phyloP scores from a whole-genome alignment of 495 filamentous ascomycete genomes.

The Aspergillus leporis region DNA sequence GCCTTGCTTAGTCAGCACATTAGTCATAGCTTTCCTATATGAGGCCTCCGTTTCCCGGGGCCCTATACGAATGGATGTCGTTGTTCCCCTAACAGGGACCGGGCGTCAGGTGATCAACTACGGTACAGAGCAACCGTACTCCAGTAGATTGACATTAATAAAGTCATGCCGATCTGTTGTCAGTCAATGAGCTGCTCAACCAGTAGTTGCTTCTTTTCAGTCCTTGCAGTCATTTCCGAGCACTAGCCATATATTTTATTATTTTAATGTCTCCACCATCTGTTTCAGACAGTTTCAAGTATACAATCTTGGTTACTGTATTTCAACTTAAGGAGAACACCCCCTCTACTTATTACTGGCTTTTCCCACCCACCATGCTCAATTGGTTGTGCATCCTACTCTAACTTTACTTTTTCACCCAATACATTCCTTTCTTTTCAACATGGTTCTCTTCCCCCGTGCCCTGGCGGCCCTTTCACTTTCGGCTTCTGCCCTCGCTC shows the following conservation, averaged over 20 bases:
- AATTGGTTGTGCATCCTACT: background rate
- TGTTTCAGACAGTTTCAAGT: background rate
- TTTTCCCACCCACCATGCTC: background rate
- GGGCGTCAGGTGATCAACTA: too few relatives aligned
- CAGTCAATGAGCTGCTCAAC: too few relatives aligned
- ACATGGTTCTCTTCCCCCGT: conserved; percentile 5
- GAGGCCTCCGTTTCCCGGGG: too few relatives aligned
- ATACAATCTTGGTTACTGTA: background rate
- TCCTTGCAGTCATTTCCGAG: background rate
- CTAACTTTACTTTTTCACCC: background rate
- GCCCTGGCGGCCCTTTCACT: conserved; percentile 10
- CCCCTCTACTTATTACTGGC: background rate
- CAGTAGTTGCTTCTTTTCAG: background rate
- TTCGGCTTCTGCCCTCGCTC: conserved; percentile 1
- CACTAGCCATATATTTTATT: background rate
- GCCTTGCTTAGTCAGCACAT: too few relatives aligned
- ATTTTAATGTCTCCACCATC: background rate
- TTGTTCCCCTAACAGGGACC: too few relatives aligned
- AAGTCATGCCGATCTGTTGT: too few relatives aligned
- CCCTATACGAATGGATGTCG: too few relatives aligned
- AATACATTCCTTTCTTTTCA: conserved; percentile 6
- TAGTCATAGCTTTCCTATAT: too few relatives aligned
- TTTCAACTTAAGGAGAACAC: background rate
- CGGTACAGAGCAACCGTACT: too few relatives aligned
- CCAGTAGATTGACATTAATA: too few relatives aligned